Conservation (phyloP, 148 eudicot genomes). For the Drosera capensis region DNA sequence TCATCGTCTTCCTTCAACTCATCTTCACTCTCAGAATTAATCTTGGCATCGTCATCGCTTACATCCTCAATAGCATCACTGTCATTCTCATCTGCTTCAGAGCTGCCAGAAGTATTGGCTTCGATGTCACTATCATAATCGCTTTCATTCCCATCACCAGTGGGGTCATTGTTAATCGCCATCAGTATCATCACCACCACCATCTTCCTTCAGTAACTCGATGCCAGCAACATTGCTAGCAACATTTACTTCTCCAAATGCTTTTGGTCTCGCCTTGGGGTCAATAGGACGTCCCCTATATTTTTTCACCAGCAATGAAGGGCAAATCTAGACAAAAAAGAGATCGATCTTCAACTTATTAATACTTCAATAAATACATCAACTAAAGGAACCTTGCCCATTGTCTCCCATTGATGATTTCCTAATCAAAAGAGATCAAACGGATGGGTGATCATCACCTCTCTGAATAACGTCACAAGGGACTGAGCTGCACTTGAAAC, state of each 20-base stretch:
- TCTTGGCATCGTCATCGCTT: no score
- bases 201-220: constrained; percentile 43
- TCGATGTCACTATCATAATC: constrained; percentile 11
- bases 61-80: constrained; percentile 18
- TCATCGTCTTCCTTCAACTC: constrained; percentile 14
- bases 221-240: constrained; percentile 55
- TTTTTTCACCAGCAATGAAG: constrained; percentile 75
- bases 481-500: constrained; percentile 91
- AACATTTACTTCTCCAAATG: constrained; percentile 76
- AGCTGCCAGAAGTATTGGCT: background rate
- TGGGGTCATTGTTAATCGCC: constrained; percentile 12
- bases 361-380: no score
- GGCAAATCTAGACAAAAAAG: constrained; percentile 73
- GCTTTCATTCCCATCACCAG: constrained; percentile 9
- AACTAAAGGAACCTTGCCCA: no score
- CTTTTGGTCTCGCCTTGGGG: constrained; percentile 75
- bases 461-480: constrained; percentile 75
- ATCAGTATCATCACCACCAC: constrained; percentile 9
- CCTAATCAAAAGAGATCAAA: no score
- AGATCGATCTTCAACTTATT: no score
- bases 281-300: constrained; percentile 82
- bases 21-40: constrained; percentile 11
- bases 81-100: constrained; percentile 13
- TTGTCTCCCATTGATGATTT: no score
- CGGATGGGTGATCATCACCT: constrained; percentile 38